phyloP scores from a whole-genome alignment of 2,329 filamentous ascomycete genomes.

The Fusarium scirpi region DNA sequence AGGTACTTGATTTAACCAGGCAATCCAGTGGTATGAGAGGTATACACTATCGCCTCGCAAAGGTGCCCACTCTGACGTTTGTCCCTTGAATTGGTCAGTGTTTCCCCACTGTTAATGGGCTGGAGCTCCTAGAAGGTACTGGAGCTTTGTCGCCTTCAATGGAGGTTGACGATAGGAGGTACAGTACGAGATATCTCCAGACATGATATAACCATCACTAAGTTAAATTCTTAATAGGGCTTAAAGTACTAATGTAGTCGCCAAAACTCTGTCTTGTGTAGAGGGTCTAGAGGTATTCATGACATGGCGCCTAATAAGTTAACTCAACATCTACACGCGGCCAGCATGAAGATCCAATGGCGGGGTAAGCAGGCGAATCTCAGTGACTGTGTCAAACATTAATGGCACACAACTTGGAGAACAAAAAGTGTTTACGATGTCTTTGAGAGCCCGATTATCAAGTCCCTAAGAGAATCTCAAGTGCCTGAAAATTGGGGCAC shows the following conservation, averaged over 20 bases:
- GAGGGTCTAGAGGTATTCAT: not conserved
- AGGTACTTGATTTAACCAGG: slow-evolving; percentile 19
- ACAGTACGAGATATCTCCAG: slow-evolving; percentile 22
- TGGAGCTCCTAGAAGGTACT: slow-evolving; percentile 43
- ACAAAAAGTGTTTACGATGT: not conserved
- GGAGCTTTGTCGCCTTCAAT: slow-evolving; percentile 35
- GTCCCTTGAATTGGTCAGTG: slow-evolving; percentile 21
- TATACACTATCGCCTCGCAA: slow-evolving; percentile 19
- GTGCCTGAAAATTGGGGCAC: not conserved
- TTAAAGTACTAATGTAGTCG: not conserved
- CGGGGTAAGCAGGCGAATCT: slow-evolving; percentile 32
- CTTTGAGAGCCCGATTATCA: not conserved
- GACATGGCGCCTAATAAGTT: slow-evolving; percentile 27
- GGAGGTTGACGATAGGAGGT: slow-evolving; percentile 3
- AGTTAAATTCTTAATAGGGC: not conserved
- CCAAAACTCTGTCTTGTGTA: not conserved
- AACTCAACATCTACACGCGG: slow-evolving; percentile 20
- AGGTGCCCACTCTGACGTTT: slow-evolving; percentile 39
- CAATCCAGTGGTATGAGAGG: not conserved
- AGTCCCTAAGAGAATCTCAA: not conserved
- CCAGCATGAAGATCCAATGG: slow-evolving; percentile 34
- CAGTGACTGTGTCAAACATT: slow-evolving; percentile 2
- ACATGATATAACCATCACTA: not conserved
- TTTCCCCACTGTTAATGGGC: slow-evolving; percentile 40
- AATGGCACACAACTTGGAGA: not conserved